These are phyloP conservation scores for Quercus bicolor DNA, from an alignment of 306 rosid genomes.

Conservation along the genomic window DNA sequence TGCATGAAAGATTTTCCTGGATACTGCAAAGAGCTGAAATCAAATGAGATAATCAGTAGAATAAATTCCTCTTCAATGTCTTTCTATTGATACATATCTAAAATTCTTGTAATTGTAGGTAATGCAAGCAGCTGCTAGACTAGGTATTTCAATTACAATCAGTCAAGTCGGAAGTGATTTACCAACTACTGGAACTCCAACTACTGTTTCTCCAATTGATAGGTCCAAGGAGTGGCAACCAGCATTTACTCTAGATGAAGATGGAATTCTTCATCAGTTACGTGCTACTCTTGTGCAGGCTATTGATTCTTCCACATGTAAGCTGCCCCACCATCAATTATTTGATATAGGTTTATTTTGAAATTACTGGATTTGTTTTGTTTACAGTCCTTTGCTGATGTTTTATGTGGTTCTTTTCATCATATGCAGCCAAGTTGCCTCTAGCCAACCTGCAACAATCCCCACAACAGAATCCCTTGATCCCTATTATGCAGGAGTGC, in stretches of 20 bases:
- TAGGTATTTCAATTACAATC: constrained; percentile 70
- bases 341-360: constrained; percentile 13
- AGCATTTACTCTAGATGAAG: constrained; percentile 68
- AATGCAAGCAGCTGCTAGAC: constrained; percentile 74
- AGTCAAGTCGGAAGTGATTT: constrained; percentile 68
- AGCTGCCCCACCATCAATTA: constrained; percentile 17
- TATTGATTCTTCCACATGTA: constrained; percentile 74
- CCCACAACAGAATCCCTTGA: constrained; percentile 60
- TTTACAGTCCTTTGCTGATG: not conserved
- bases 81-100: constrained; percentile 2
- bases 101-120: constrained; percentile 46
- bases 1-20: not conserved
- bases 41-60: not conserved
- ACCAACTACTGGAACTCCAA: constrained; percentile 46
- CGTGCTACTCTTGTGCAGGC: constrained; percentile 74
- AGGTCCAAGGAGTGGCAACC: constrained; percentile 85
- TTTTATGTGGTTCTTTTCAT: constrained; percentile 18
- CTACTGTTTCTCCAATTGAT: constrained; percentile 53
- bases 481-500: constrained; percentile 78
- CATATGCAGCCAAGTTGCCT: constrained; percentile 53
- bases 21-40: constrained; percentile 1
- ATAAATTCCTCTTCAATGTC: constrained; percentile 11
- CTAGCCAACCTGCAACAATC: constrained; percentile 49
- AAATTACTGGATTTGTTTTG: constrained; percentile 17
- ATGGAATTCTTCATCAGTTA: constrained; percentile 79